Evolutionary conservation across 2,329 filamentous ascomycete species (phyloP).

Genomic region (Penicillium concentricum): DNA sequence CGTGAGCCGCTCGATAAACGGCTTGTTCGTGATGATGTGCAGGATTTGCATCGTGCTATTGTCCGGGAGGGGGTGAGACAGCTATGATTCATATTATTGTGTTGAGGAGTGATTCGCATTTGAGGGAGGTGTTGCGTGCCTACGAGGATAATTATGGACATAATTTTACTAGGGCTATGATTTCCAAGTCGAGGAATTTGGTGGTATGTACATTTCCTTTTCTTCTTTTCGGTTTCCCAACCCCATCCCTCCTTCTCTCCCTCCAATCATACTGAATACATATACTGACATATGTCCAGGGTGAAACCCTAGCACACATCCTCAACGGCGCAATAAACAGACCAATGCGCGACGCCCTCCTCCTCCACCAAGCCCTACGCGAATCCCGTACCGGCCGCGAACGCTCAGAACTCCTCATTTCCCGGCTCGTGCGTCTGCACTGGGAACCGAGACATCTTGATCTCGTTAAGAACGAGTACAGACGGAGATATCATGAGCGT

Average conservation of each 20-base stretch:
- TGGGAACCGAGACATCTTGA: slow-evolving; percentile 86
- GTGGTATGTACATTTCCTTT: slow-evolving; percentile 64
- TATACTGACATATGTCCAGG: slow-evolving; percentile 53
- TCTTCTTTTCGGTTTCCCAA: no score
- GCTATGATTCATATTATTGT: slow-evolving; percentile 85
- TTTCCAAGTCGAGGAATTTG: slow-evolving; percentile 85
- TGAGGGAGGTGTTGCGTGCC: slow-evolving; percentile 72
- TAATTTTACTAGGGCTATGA: slow-evolving; percentile 85
- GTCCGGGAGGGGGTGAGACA: slow-evolving; percentile 76
- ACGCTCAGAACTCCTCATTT: slow-evolving; percentile 83
- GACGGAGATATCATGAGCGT: slow-evolving; percentile 70
- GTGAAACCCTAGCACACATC: slow-evolving; percentile 90
- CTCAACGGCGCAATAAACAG: slow-evolving; percentile 96
- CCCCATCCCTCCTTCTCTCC: no score
- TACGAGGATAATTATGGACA: slow-evolving; percentile 72
- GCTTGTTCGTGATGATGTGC: slow-evolving; percentile 69
- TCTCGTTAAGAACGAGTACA: slow-evolving; percentile 75
- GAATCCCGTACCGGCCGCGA: slow-evolving; percentile 68
- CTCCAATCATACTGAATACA: background rate
- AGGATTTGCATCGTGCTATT: slow-evolving; percentile 67
- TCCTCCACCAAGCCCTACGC: slow-evolving; percentile 85
- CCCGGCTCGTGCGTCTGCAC: slow-evolving; percentile 81
- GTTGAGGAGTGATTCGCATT: slow-evolving; percentile 73
- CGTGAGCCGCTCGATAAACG: slow-evolving; percentile 62
- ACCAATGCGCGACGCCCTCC: slow-evolving; percentile 85